A percentile compares a stretch with the other conserved stretches of the same genome.
Conservation (phyloP, 805 yeast genomes). For the Nakazawaea ambrosiae region DNA sequence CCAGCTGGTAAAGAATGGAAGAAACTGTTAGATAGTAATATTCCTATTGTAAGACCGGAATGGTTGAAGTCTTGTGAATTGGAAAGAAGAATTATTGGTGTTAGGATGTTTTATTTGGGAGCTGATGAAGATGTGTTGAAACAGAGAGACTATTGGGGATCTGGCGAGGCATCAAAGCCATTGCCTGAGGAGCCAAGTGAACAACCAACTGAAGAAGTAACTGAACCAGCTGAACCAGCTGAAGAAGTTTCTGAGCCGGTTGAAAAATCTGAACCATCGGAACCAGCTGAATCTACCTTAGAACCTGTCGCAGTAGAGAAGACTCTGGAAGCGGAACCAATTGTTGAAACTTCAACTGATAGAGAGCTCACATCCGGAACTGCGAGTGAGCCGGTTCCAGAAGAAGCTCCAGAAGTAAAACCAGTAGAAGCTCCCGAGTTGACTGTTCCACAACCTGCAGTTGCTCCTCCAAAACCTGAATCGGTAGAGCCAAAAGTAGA, state of each 20-base stretch:
- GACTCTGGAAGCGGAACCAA: neutral
- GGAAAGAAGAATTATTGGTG: constrained; percentile 89
- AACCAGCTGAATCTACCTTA: constrained; percentile 7
- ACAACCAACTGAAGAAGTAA: neutral
- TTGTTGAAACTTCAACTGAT: constrained; percentile 1
- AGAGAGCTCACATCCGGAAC: neutral
- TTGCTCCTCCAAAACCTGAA: neutral
- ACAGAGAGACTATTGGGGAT: constrained; percentile 35
- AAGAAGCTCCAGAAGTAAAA: neutral
- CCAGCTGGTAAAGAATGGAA: constrained; percentile 59
- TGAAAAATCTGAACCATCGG: constrained; percentile 11
- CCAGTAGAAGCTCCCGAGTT: neutral
- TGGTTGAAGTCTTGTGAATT: constrained; percentile 93
- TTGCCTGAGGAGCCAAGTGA: neutral
- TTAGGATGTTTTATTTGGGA: constrained; percentile 74
- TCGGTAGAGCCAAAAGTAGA: neutral
- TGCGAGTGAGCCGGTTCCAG: neutral
- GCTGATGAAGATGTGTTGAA: constrained; percentile 36
- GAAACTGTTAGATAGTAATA: constrained; percentile 77
- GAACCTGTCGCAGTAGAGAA: constrained; percentile 4
- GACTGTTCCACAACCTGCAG: neutral
- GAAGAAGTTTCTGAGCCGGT: constrained; percentile 9
- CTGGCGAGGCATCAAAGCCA: constrained; percentile 1
- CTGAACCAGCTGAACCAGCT: neutral
- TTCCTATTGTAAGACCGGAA: constrained; percentile 93